Conservation (phyloP, 306 rosid genomes). For the Sicyos edulis region DNA sequence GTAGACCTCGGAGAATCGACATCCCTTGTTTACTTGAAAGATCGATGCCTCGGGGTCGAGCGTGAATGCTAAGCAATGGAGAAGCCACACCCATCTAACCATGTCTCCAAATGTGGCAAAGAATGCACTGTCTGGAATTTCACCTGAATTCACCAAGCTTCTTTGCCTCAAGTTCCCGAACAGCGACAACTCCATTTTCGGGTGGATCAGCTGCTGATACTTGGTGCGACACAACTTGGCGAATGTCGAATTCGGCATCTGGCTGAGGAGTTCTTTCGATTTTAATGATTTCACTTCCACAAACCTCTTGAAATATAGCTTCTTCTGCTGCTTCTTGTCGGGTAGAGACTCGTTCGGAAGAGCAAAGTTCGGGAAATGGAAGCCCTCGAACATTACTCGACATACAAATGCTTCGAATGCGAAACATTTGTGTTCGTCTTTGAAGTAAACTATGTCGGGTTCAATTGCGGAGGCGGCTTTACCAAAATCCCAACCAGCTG, state of each 20-base stretch:
- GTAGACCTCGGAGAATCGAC: slow-evolving; percentile 79
- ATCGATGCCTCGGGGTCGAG: slow-evolving; percentile 54
- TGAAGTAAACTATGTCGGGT: slow-evolving; percentile 38
- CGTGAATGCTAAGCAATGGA: slow-evolving; percentile 78
- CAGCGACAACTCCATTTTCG: slow-evolving; percentile 66
- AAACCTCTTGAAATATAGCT: slow-evolving; percentile 48
- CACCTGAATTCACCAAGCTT: slow-evolving; percentile 46
- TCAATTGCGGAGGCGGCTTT: slow-evolving; percentile 56
- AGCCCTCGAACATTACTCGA: slow-evolving; percentile 70
- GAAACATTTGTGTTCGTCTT: slow-evolving; percentile 69
- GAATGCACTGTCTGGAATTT: slow-evolving; percentile 48
- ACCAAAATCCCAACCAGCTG: slow-evolving; percentile 53
- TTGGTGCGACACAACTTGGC: slow-evolving; percentile 59
- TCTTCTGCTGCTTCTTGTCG: slow-evolving; percentile 28
- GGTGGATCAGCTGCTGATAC: slow-evolving; percentile 63
- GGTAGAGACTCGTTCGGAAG: slow-evolving; percentile 38
- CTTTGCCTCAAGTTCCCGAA: slow-evolving; percentile 59
- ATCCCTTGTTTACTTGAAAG: slow-evolving; percentile 64
- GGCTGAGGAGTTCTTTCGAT: slow-evolving; percentile 39
- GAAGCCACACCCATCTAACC: slow-evolving; percentile 82
- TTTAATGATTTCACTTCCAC: slow-evolving; percentile 55
- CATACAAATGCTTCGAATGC: slow-evolving; percentile 70
- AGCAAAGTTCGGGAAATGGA: slow-evolving; percentile 56
- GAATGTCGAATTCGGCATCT: slow-evolving; percentile 51
- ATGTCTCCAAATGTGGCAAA: slow-evolving; percentile 62